Evolutionary conservation across 2,329 filamentous ascomycete genomes (phyloP), one percentile per base, ranked within the genome.

Genomic region (Chaetomiaceae sp.): DNA sequence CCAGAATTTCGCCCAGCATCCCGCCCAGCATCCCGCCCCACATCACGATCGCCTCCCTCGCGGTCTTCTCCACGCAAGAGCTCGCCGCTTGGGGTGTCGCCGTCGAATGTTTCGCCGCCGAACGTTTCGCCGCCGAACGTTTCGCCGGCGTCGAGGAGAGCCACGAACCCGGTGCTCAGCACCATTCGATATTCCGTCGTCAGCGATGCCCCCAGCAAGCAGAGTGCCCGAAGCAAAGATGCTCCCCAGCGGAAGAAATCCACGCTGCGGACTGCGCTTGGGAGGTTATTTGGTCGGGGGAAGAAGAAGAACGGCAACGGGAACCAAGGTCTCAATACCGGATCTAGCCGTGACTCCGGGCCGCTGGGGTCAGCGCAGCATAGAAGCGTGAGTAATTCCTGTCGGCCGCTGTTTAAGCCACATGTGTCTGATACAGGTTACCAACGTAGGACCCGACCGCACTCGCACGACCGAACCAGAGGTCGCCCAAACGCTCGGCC

Each of bases 221-320:
- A 60, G 47, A 65, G 60, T 1, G 54, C 60, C 17, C 58, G 61
- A 18, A 65, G 60, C 42, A 57, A 59, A 22, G 63, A 57, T 36
- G 57, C 58, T 19, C 74, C 75, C 2, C 69, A 73, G 42, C 65
- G 76, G 49, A 81, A 80, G 54, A 80, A 76, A 59, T 81, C 78
- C 1, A 75, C 73, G 0, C 61, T 84, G 41, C 74, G 74, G 42
- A 68, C 70, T 15, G 76, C 77, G 0, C 59, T 83, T 37, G 72
- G 75, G 39, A 77, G 70, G 51, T 62, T 84, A 9, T 81, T 84
- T 60, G 74, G 77, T 12, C 73, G 76, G 49, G 76, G 72, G 49
- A 78, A 71, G 51, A 77, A 75, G 62, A 79, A 75, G 62, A 60
- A 37, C 26, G 29, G 55, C 33, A 50, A 29, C 19, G 62, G 58